Conservation (phyloP, 2,329 filamentous ascomycete genomes). For the Neofusicoccum umdonicola region DNA sequence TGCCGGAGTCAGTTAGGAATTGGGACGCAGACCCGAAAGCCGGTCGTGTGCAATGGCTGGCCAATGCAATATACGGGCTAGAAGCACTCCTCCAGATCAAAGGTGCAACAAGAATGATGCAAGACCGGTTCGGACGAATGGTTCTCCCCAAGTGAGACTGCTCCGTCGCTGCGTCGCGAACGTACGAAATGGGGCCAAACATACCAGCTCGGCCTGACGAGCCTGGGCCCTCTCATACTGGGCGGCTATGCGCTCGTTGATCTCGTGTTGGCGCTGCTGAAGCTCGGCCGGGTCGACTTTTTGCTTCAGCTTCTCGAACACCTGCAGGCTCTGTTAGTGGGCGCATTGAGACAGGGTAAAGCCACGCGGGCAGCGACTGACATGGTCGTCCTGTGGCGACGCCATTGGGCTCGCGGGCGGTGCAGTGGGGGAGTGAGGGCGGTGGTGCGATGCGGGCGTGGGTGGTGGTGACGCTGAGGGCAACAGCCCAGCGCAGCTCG, state of each 20-base stretch:
- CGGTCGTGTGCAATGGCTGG: too few relatives aligned
- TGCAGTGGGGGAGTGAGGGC: not conserved
- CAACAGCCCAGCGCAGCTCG: slow-evolving; percentile 2
- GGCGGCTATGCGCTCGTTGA: slow-evolving; percentile 57
- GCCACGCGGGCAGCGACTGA: slow-evolving; percentile 32
- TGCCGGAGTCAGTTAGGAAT: slow-evolving; percentile 11
- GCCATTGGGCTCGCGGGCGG: slow-evolving; percentile 36
- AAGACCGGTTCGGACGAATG: too few relatives aligned
- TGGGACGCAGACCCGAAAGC: not conserved
- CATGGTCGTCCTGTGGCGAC: slow-evolving; percentile 47
- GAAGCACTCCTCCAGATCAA: too few relatives aligned
- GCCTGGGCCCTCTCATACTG: slow-evolving; percentile 63
- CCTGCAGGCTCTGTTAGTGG: slow-evolving; percentile 36
- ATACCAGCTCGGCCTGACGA: slow-evolving; percentile 64
- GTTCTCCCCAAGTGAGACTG: too few relatives aligned
- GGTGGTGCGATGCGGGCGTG: not conserved
- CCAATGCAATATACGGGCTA: too few relatives aligned
- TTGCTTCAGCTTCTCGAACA: slow-evolving; percentile 60
- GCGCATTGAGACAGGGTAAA: not conserved
- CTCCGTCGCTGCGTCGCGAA: too few relatives aligned
- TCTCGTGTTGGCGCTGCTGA: slow-evolving; percentile 59
- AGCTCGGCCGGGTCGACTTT: slow-evolving; percentile 58
- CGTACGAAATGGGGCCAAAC: slow-evolving; percentile 20
- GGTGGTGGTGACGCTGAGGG: slow-evolving; percentile 6
- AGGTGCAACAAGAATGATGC: too few relatives aligned